A percentile compares a stretch with the other conserved stretches of the same genome.
phyloP scores from a whole-genome alignment of 805 yeast genomes.

The Starmerella riodocensis region DNA sequence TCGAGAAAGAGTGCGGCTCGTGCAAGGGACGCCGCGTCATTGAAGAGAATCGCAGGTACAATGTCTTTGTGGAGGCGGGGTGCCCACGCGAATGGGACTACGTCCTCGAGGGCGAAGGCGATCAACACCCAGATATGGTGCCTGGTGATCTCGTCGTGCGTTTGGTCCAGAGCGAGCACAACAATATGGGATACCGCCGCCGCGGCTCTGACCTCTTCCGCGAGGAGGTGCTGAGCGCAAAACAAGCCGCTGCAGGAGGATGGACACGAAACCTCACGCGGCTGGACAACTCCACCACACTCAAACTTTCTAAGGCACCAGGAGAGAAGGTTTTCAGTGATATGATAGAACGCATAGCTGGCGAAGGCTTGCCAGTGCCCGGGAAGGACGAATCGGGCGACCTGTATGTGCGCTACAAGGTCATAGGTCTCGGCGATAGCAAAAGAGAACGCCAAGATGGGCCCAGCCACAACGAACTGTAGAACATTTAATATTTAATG shows the following conservation, averaged over 20 bases:
- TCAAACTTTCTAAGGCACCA: conserved; percentile 36
- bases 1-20: conserved; percentile 47
- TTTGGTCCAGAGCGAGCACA: conserved; percentile 39
- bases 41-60: conserved; percentile 42
- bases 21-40: conserved; percentile 64
- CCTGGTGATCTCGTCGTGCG: conserved; percentile 69
- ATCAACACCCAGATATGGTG: conserved; percentile 65
- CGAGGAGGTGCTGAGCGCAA: conserved; percentile 58
- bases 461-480: conserved; percentile 1
- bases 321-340: conserved; percentile 51
- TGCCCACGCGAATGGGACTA: conserved; percentile 45
- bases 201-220: conserved; percentile 62
- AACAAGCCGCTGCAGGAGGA: conserved; percentile 65
- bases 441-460: too few relatives aligned
- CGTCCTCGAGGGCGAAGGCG: conserved; percentile 62
- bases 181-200: conserved; percentile 74
- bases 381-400: conserved; percentile 37
- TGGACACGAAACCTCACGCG: conserved; percentile 62
- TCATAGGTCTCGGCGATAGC: conserved; percentile 19
- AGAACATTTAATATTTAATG: background rate
- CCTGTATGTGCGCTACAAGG: conserved; percentile 35
- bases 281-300: conserved; percentile 46
- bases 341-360: conserved; percentile 55
- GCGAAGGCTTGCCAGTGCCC: conserved; percentile 73
- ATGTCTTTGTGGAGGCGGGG: conserved; percentile 58